These are phyloP conservation scores for Tricholoma sp. DNA, from an alignment of 768 basidiomycete genomes.

Conservation along the genomic window DNA sequence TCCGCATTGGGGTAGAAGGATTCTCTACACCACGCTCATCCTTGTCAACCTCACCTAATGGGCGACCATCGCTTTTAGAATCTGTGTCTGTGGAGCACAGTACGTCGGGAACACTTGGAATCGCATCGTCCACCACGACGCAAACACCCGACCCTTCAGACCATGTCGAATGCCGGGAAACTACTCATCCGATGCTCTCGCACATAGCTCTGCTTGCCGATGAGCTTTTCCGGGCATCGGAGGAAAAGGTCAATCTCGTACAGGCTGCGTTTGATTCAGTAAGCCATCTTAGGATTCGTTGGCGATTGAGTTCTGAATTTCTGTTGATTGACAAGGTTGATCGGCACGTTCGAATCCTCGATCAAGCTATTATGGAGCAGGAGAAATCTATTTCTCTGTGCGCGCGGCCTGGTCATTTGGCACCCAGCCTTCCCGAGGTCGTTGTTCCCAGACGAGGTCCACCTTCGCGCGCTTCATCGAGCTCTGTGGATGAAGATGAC, in stretches of 20 bases:
- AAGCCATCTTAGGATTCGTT: conserved; percentile 18
- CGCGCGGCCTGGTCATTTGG: conserved; percentile 27
- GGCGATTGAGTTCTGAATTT: conserved; percentile 2
- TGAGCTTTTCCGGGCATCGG: conserved; percentile 55
- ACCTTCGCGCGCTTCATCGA: conserved; percentile 36
- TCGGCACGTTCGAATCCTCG: conserved; percentile 71
- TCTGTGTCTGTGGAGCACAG: background rate
- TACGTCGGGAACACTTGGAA: background rate
- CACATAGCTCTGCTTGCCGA: conserved; percentile 56
- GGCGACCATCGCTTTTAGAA: background rate
- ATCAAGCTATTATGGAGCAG: conserved; percentile 54
- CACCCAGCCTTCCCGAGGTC: conserved; percentile 58
- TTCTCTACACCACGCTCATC: background rate
- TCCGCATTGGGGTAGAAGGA: background rate
- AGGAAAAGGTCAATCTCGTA: conserved; percentile 77
- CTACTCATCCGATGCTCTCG: conserved; percentile 48
- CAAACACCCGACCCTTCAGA: conserved; percentile 16
- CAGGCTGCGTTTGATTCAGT: conserved; percentile 69
- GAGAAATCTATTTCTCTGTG: conserved; percentile 37
- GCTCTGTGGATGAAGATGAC: conserved; percentile 33
- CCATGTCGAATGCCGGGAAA: conserved; percentile 23
- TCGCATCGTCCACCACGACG: conserved; percentile 2
- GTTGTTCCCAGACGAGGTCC: conserved; percentile 50
- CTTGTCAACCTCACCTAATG: background rate
- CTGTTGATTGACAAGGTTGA: conserved; percentile 49